These are phyloP conservation scores for Xanthoconium stramineum DNA, from an alignment of 768 basidiomycete genomes.

Conservation along the genomic window DNA sequence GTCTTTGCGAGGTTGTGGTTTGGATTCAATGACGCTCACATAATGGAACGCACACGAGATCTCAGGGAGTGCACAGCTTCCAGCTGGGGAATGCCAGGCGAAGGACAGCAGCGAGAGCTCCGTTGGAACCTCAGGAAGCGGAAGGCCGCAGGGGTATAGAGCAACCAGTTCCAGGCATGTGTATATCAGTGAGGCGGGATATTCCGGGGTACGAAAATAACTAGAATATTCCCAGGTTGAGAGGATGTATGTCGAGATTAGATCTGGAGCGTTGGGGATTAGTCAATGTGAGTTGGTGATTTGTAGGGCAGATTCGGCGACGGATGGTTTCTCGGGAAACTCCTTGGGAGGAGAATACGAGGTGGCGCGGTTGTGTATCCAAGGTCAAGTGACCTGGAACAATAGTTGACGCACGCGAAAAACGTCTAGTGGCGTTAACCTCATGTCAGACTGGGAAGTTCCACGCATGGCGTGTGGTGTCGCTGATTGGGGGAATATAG, in stretches of 20 bases:
- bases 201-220: slow-evolving; percentile 25
- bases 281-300: neutral
- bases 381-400: slow-evolving; percentile 7
- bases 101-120: slow-evolving; percentile 17
- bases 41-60: neutral
- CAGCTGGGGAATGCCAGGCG: slow-evolving; percentile 4
- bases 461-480: slow-evolving; percentile 6
- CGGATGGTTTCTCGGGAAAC: neutral
- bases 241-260: slow-evolving; percentile 20
- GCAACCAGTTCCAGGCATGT: slow-evolving; percentile 6
- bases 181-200: slow-evolving; percentile 12
- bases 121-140: slow-evolving; percentile 27
- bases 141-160: slow-evolving; percentile 24
- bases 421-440: slow-evolving; percentile 29
- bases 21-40: slow-evolving; percentile 5
- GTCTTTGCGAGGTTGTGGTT: slow-evolving; percentile 1
- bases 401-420: slow-evolving; percentile 27
- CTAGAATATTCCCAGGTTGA: slow-evolving; percentile 15
- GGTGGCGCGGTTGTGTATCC: slow-evolving; percentile 3
- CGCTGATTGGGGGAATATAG: neutral
- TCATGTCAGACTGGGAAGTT: neutral
- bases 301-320: neutral
- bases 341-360: neutral
- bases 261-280: too few species aligned
- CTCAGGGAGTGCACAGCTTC: slow-evolving; percentile 8